Conservation (phyloP, 495 filamentous ascomycete genomes). For the Penicillium roqueforti region DNA sequence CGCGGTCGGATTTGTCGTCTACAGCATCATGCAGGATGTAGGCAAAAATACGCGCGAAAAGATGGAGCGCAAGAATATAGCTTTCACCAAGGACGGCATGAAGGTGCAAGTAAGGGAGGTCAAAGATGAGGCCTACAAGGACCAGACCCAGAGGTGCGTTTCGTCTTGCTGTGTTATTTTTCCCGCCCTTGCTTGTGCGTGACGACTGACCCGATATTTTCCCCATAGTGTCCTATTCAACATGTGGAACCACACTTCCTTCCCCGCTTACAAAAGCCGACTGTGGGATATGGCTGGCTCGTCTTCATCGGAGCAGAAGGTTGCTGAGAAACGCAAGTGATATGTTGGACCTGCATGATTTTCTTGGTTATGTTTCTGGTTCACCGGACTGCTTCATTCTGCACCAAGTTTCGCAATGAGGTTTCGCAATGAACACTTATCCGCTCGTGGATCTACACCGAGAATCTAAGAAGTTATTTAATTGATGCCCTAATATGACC, state of each 20-base stretch:
- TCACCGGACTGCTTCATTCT: background rate
- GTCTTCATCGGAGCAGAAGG: slow-evolving; percentile 9
- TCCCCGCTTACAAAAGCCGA: slow-evolving; percentile 56
- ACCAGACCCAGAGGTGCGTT: slow-evolving; percentile 68
- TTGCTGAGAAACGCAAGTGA: slow-evolving; percentile 36
- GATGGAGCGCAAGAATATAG: slow-evolving; percentile 78
- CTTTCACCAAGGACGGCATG: slow-evolving; percentile 79
- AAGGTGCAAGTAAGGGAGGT: slow-evolving; percentile 76
- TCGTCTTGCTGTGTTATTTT: background rate
- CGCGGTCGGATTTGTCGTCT: slow-evolving; percentile 70
- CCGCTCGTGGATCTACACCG: background rate
- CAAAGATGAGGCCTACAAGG: slow-evolving; percentile 72
- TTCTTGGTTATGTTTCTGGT: background rate
- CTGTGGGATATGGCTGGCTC: slow-evolving; percentile 49
- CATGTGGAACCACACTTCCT: slow-evolving; percentile 67
- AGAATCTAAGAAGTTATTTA: too few relatives aligned
- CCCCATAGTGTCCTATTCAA: slow-evolving; percentile 58
- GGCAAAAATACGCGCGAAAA: slow-evolving; percentile 62
- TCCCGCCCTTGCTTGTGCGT: background rate
- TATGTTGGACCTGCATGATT: slow-evolving; percentile 11
- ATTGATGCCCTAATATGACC: too few relatives aligned
- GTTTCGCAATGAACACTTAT: background rate
- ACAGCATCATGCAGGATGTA: slow-evolving; percentile 65
- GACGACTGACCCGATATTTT: slow-evolving; percentile 5
- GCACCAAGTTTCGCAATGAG: background rate